A percentile compares a stretch with the other conserved stretches of the same genome.
These are phyloP conservation scores for Endocladia muricata DNA, from an alignment of 31 red algal species.

Conservation along the genomic window DNA sequence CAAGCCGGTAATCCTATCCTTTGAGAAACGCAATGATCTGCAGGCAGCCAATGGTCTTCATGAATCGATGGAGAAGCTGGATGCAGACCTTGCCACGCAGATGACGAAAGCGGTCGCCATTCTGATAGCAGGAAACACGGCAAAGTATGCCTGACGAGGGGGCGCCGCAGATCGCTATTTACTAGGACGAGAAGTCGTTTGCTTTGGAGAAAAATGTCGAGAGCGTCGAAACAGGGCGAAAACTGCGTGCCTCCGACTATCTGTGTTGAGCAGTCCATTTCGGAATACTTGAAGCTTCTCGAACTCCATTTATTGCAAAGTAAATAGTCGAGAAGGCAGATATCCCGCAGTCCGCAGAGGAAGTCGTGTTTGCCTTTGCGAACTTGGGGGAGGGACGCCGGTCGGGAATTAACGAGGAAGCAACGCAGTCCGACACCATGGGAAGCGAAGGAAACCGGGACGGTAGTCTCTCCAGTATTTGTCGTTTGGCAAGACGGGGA, in stretches of 20 bases:
- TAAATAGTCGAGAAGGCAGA: background rate
- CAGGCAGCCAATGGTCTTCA: background rate
- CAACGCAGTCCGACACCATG: background rate
- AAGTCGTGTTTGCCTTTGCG: background rate
- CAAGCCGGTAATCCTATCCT: background rate
- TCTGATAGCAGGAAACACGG: conserved; percentile 18
- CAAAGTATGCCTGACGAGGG: background rate
- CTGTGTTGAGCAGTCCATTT: background rate
- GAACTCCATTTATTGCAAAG: background rate
- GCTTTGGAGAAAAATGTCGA: background rate
- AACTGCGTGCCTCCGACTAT: background rate
- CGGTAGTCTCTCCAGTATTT: conserved; percentile 33
- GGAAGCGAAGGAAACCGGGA: background rate
- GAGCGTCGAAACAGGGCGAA: background rate
- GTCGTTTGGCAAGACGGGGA: conserved; percentile 22
- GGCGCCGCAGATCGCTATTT: background rate
- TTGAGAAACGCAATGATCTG: background rate
- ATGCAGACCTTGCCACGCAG: conserved; percentile 1
- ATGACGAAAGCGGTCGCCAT: conserved; percentile 28
- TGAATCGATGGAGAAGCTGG: background rate
- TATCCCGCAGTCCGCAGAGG: background rate
- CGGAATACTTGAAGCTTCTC: conserved; percentile 10
- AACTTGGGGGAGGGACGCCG: conserved; percentile 10
- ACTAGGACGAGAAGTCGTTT: background rate
- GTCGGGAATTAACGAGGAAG: conserved; percentile 1